A percentile compares a stretch with the other conserved stretches of the same genome.
Evolutionary conservation across 192 early-diverging fungal species (phyloP).

Genomic region (Coemansia sp.): DNA sequence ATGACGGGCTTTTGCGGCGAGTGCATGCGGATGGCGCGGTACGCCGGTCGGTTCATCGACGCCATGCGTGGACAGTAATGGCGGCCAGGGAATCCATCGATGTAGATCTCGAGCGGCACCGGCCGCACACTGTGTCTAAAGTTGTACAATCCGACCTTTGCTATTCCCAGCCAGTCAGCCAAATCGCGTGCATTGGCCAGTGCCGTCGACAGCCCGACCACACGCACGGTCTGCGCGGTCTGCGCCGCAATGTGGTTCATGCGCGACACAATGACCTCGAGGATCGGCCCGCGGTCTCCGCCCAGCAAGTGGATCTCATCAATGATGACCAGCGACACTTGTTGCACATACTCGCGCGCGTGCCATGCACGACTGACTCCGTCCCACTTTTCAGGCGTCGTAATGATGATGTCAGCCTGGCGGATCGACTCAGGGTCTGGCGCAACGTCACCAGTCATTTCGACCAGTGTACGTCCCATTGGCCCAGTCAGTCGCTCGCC

Average conservation of each 20-base stretch:
- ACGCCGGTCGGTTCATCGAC: slow-evolving; percentile 98
- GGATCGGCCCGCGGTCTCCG: slow-evolving; percentile 93
- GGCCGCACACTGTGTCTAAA: slow-evolving; percentile 97
- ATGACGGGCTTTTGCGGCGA: slow-evolving; percentile 93
- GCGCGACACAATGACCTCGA: slow-evolving; percentile 97
- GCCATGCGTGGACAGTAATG: slow-evolving; percentile 99
- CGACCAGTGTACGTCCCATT: slow-evolving; percentile 84
- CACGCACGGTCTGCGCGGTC: slow-evolving; percentile 72
- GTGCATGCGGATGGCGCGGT: slow-evolving; percentile 90
- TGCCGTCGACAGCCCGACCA: slow-evolving; percentile 95
- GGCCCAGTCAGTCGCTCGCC: slow-evolving; percentile 61
- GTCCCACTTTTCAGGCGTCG: slow-evolving; percentile 99
- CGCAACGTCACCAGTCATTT: slow-evolving; percentile 94
- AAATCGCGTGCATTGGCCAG: slow-evolving; percentile 95
- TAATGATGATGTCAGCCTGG: slow-evolving; percentile 93
- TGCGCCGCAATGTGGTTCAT: slow-evolving; percentile 96
- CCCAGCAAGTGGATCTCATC: slow-evolving; percentile 98
- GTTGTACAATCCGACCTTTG: slow-evolving; percentile 86
- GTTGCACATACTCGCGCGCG: slow-evolving; percentile 82
- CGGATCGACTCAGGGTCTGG: slow-evolving; percentile 86
- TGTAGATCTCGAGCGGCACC: slow-evolving; percentile 95
- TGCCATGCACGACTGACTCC: slow-evolving; percentile 93
- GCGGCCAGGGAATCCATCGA: slow-evolving; percentile 94
- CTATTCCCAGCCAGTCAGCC: slow-evolving; percentile 95
- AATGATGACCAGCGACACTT: slow-evolving; percentile 90